Percentiles rank a stretch among this genome's conserved stretches.
Conservation (phyloP, 768 basidiomycete genomes). For the Macrolepiota albuminosa region DNA sequence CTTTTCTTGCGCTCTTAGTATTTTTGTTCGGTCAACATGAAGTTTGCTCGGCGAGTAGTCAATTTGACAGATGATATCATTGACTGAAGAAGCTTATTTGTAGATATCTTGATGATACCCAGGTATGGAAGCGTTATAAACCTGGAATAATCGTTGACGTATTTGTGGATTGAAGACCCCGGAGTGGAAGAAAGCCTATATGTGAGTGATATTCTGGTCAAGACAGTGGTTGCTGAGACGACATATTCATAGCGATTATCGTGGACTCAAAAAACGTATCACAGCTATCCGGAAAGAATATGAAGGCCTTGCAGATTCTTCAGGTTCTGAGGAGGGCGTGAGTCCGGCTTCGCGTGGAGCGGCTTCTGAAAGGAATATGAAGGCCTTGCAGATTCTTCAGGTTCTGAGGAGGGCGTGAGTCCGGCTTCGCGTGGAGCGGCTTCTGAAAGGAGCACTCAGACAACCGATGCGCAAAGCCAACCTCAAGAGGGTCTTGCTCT, state of each 20-base stretch:
- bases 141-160: not conserved
- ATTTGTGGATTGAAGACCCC: constrained; percentile 42
- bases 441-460: not conserved
- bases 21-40: not conserved
- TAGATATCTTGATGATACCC: constrained; percentile 7
- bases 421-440: not conserved
- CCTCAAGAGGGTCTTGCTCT: not conserved
- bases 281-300: constrained; percentile 43
- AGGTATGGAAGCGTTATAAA: not conserved
- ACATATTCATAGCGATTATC: constrained; percentile 53
- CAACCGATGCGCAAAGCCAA: not conserved
- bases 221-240: constrained; percentile 1
- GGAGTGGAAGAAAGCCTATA: constrained; percentile 72
- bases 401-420: constrained; percentile 13
- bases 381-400: constrained; percentile 17
- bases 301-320: constrained; percentile 19
- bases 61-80: not conserved
- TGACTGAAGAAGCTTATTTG: not conserved
- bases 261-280: constrained; percentile 64
- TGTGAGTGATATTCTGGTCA: constrained; percentile 32
- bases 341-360: not conserved
- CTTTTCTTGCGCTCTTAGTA: not conserved
- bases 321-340: constrained; percentile 16
- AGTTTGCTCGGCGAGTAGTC: constrained; percentile 1
- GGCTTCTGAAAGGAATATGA: constrained; percentile 40